Base-by-base conservation (phyloP, 192 early-diverging fungal genomes). In the Umbelopsis ramanniana region DNA sequence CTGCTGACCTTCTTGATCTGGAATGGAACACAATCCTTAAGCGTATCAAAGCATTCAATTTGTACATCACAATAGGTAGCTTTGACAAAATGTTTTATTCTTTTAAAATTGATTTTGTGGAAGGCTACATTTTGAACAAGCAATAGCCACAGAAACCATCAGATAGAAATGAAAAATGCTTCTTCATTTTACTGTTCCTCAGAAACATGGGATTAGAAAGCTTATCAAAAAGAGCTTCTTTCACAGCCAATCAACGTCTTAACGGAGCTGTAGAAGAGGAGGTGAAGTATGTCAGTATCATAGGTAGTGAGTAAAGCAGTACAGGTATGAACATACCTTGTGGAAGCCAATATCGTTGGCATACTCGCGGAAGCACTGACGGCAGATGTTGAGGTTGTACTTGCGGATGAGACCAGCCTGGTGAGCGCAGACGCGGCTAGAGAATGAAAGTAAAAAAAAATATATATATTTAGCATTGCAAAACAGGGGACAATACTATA, bases 341-440 rank as follows among this genome's bases (percentile, higher is more conserved):
- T 90, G 84, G 91, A 99, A 99, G 76, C 98, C 98, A 88, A 99
- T 99, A 85, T 96, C 96, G 75, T 86, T 89, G 83, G 95, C 85
- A 86, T 99, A 93, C 87, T 99, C 95, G 86, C 98, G 95, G 95
- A 99, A 99, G 92, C 96, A 98, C 86, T 99, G 98, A 91, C 98
- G 94, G 92, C 98, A 99, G 79, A 99, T 87, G 91, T 98, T 93
- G 68, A 99, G 88, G 72, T 90, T 89, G 90, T 99, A 99, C 91
- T 99, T 99, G 92, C 98, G 96, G 86, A 99, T 98, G 81, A 99
- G 93, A 93, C 98, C 98, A 75, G 98, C 98, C 81, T 91, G 95
- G 93, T 99, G 96, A 79, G 95, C 89, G 87, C 96, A 98, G 78
- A 98, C 96, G 80, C 98, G 95, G 90, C 93, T 95, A 79, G 6